These are phyloP conservation scores for Basipetospora chlamydospora DNA, from an alignment of 2,329 filamentous ascomycete species.

Conservation along the genomic window DNA sequence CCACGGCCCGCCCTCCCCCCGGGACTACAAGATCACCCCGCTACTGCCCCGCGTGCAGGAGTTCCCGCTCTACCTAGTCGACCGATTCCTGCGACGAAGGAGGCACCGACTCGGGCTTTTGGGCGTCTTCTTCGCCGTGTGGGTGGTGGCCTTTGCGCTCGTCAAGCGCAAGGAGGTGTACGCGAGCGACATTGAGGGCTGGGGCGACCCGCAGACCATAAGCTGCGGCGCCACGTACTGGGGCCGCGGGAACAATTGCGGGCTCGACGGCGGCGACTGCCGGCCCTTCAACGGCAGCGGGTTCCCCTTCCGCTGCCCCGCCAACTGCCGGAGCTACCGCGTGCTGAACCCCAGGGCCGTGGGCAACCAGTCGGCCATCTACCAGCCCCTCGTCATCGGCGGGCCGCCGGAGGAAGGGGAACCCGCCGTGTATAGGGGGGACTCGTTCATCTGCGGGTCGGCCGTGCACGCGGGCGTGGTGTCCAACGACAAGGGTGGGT, in stretches of 20 bases:
- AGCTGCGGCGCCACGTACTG: constrained; percentile 58
- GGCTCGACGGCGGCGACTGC: constrained; percentile 59
- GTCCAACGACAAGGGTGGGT: constrained; percentile 57
- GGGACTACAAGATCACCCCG: constrained; percentile 36
- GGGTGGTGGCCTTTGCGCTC: constrained; percentile 55
- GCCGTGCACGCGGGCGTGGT: constrained; percentile 76
- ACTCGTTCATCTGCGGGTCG: constrained; percentile 75
- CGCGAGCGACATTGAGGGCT: constrained; percentile 48
- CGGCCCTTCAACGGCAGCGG: constrained; percentile 58
- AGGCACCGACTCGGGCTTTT: constrained; percentile 46
- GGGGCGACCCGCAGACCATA: constrained; percentile 50
- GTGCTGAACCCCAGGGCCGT: constrained; percentile 62
- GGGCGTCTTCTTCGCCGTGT: constrained; percentile 45
- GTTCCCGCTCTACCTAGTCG: constrained; percentile 47
- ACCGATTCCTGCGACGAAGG: constrained; percentile 44
- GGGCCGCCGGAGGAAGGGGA: constrained; percentile 33
- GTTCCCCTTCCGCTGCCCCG: constrained; percentile 62
- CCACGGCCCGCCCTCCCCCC: constrained; percentile 35
- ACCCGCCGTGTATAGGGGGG: constrained; percentile 61
- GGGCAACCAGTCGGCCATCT: constrained; percentile 51
- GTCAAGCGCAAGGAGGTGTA: constrained; percentile 50
- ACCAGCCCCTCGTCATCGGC: constrained; percentile 53
- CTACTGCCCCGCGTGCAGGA: constrained; percentile 53
- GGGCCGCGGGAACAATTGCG: constrained; percentile 56
- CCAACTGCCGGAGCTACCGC: constrained; percentile 50